Conservation (phyloP, 208 protist species). For the Endotrypanum monterogeii region DNA sequence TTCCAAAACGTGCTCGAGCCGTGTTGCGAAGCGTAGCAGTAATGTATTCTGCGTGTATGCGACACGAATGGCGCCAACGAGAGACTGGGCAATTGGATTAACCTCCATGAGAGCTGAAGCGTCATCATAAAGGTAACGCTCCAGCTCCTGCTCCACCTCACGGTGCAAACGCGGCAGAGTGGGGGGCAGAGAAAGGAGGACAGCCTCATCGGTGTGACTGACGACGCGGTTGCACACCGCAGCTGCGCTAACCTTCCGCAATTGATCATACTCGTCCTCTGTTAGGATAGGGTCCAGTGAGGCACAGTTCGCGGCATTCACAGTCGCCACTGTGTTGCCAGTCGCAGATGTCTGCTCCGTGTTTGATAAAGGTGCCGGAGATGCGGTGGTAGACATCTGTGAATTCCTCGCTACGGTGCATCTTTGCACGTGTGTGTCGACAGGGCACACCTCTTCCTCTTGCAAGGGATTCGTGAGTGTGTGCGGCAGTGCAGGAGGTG, state of each 20-base stretch:
- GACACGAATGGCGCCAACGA: constrained; percentile 39
- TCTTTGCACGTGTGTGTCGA: background rate
- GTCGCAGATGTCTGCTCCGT: background rate
- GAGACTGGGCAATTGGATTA: constrained; percentile 37
- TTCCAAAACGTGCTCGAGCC: constrained; percentile 38
- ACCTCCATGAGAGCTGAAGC: constrained; percentile 63
- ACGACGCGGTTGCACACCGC: constrained; percentile 52
- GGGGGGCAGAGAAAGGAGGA: constrained; percentile 55
- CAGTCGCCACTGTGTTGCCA: background rate
- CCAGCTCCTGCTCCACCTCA: constrained; percentile 73
- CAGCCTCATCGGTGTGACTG: constrained; percentile 55
- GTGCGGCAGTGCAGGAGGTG: constrained; percentile 30
- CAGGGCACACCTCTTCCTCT: constrained; percentile 11
- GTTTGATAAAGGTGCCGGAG: background rate
- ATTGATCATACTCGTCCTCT: constrained; percentile 21
- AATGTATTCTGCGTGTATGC: constrained; percentile 70
- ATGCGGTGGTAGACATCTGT: background rate
- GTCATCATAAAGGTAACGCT: constrained; percentile 75
- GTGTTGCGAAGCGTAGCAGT: constrained; percentile 43
- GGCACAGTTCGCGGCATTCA: background rate
- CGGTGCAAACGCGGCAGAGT: constrained; percentile 44
- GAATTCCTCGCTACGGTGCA: background rate
- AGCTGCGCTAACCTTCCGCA: constrained; percentile 26
- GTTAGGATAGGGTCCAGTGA: constrained; percentile 14
- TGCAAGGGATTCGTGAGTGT: constrained; percentile 13